Evolutionary conservation across 257 asterid genomes (phyloP).

Genomic region (Petunia axillaris): DNA sequence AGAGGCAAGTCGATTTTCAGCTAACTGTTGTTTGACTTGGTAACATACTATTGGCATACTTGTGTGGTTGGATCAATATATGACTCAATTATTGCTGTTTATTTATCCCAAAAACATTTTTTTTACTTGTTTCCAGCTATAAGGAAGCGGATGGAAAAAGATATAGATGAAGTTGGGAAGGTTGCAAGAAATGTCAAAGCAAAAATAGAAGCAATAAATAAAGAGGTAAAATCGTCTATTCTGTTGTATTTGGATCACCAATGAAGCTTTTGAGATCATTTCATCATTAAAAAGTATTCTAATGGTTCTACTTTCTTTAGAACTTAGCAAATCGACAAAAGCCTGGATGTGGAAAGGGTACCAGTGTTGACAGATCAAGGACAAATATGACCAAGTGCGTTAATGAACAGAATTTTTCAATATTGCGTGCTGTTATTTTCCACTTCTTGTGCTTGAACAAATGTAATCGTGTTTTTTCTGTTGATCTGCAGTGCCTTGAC

Average conservation of each 20-base stretch:
- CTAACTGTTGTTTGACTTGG: not conserved
- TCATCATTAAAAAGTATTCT: slow-evolving; percentile 23
- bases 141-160: slow-evolving; percentile 91
- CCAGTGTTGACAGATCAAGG: slow-evolving; percentile 89
- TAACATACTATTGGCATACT: not conserved
- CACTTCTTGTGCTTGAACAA: slow-evolving; percentile 8
- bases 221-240: slow-evolving; percentile 54
- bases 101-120: not conserved
- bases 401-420: not conserved
- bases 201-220: slow-evolving; percentile 65
- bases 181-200: slow-evolving; percentile 70
- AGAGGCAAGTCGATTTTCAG: not conserved
- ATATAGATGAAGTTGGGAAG: slow-evolving; percentile 82
- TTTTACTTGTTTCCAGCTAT: slow-evolving; percentile 53
- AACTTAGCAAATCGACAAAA: slow-evolving; percentile 78
- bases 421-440: not conserved
- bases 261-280: not conserved
- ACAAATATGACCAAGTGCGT: slow-evolving; percentile 75
- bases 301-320: slow-evolving; percentile 38
- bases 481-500: slow-evolving; percentile 61
- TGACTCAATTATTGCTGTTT: not conserved
- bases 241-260: slow-evolving; percentile 19
- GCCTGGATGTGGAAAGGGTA: slow-evolving; percentile 86
- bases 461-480: slow-evolving; percentile 20
- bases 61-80: not conserved